phyloP scores from a whole-genome alignment of 345 rosid species.

The Brassica napus region Da-Ae NC_063442.1:42770501-42771000 shows the following conservation, averaged over 20 bases:
- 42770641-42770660: conserved; percentile 29
- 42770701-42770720: conserved; percentile 28
- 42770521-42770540: conserved; percentile 22
- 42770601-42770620: conserved; percentile 13
- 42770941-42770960: conserved; percentile 18
- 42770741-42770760: conserved; percentile 29
- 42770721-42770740: conserved; percentile 25
- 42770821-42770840: conserved; percentile 40
- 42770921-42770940: conserved; percentile 11
- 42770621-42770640: conserved; percentile 20
- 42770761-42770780: conserved; percentile 32
- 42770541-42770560: background rate
- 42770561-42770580: conserved; percentile 19
- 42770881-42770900: conserved; percentile 2
- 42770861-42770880: conserved; percentile 8
- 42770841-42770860: conserved; percentile 34
- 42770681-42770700: conserved; percentile 33
- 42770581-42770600: conserved; percentile 23
- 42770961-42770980: background rate
- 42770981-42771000: no score
- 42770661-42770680: conserved; percentile 29
- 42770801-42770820: conserved; percentile 35
- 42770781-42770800: conserved; percentile 28
- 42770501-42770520: conserved; percentile 6
- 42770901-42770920: conserved; percentile 19